Base-by-base conservation (phyloP, 371 early-diverging fungal species). In the Mucor racemosus region DNA sequence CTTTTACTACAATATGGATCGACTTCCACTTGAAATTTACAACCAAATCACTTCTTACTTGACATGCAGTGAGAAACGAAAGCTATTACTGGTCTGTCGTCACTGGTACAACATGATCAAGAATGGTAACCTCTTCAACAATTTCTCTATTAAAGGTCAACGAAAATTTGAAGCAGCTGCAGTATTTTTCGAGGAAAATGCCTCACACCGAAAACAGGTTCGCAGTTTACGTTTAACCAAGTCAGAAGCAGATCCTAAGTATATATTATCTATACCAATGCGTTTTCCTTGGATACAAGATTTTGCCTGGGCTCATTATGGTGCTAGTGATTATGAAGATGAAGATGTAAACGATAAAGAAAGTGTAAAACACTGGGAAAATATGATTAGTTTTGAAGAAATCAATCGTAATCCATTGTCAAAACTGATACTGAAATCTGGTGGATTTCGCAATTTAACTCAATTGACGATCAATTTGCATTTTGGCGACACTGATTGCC, bases 21-120 rank as follows among this genome's bases (percentile, higher is more conserved):
- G 54, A 2, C 11, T 62, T n/a, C 63, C 63, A 26, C 9, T 62
- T 11, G 63, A 62, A 40, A 15, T 62, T 0, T 39, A 26, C 19
- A 46, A 19, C 21, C 8, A 62, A 38, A 62, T 62, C 14, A 62
- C 55, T 5, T 40, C 53, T 9, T 54, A 62, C 33, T 33, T 62
- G 31, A 40, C 53, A 14, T 62, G 13, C 39, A 26, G 15, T 15
- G 54, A 62, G 26, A 62, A 62, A n/a, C 40, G 21, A 9, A 31
- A 62, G 17, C 63, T 62, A 8, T 40, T 53, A n/a, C 33, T 21
- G 3, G 54, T 62, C 1, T 54, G 55, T 40, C 63, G 41, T 4
- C 19, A 54, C n/a, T 62, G 63, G 53, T 31, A 54, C 33, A 54
- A 41, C 1, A 14, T 26, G 15, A 53, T 62, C 10, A 35, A 26